These are phyloP conservation scores for Aureobasidium sp. DNA, from an alignment of 2,329 filamentous ascomycete species.

Conservation along the genomic window DNA sequence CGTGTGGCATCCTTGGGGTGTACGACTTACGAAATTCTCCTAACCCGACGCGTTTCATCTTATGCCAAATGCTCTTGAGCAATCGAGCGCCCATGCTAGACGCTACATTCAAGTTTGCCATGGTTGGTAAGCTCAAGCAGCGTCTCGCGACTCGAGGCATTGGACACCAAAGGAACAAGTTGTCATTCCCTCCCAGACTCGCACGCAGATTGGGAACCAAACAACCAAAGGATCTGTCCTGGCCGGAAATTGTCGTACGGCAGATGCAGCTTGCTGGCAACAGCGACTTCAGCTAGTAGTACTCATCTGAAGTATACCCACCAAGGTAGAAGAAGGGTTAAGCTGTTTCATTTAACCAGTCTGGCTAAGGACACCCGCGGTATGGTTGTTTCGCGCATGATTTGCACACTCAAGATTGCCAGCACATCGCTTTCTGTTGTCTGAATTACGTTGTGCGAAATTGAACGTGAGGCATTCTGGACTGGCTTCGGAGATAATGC, in stretches of 20 bases:
- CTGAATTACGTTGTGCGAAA: no score
- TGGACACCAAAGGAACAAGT: neutral
- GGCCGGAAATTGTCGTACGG: neutral
- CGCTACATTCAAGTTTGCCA: neutral
- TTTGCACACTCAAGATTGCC: no score
- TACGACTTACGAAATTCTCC: neutral
- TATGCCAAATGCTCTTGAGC: neutral
- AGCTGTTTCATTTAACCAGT: no score
- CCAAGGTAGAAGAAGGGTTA: neutral
- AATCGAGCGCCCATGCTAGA: neutral
- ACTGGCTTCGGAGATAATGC: neutral
- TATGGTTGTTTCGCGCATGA: no score
- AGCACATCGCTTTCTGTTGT: no score
- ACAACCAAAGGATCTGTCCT: neutral
- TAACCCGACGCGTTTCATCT: neutral
- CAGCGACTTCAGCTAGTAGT: neutral
- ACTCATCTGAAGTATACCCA: neutral
- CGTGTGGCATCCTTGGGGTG: neutral
- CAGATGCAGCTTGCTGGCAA: neutral
- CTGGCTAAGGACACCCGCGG: no score
- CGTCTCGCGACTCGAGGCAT: neutral
- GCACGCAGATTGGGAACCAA: neutral
- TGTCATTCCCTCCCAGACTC: neutral
- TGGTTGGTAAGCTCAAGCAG: neutral
- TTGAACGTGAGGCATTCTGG: neutral